Conservation (phyloP, 352 stramenopile species). For the Pythium brachiatum region DNA sequence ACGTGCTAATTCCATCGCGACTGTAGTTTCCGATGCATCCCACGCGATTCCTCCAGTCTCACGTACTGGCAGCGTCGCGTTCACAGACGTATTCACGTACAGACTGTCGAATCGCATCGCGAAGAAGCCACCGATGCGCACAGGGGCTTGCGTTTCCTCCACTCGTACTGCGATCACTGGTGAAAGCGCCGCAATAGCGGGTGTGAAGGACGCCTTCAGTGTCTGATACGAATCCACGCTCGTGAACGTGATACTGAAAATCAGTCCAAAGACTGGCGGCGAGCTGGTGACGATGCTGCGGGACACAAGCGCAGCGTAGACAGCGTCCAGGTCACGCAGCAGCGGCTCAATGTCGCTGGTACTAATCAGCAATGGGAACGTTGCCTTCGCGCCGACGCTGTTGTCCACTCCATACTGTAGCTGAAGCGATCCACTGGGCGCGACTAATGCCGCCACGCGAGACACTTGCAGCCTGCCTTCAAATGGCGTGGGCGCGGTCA, state of each 20-base stretch:
- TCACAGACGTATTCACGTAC: slow-evolving; percentile 31
- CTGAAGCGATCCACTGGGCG: slow-evolving; percentile 35
- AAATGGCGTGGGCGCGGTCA: slow-evolving; percentile 31
- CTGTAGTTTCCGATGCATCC: slow-evolving; percentile 36
- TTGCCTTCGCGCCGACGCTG: neutral
- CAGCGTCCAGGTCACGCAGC: slow-evolving; percentile 29
- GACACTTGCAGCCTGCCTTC: slow-evolving; percentile 36
- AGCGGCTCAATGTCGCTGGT: slow-evolving; percentile 31
- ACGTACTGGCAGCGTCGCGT: slow-evolving; percentile 29
- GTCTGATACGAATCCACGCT: slow-evolving; percentile 44
- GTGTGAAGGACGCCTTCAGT: slow-evolving; percentile 27
- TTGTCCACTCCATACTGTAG: slow-evolving; percentile 45
- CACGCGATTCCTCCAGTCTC: slow-evolving; percentile 40
- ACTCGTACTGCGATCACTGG: slow-evolving; percentile 19
- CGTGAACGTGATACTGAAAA: slow-evolving; percentile 52
- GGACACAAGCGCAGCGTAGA: slow-evolving; percentile 36
- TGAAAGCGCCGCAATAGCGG: slow-evolving; percentile 7
- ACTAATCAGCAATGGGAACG: slow-evolving; percentile 23
- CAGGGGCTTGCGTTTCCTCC: slow-evolving; percentile 34
- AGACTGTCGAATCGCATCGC: slow-evolving; percentile 41
- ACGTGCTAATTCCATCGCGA: slow-evolving; percentile 34
- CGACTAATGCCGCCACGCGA: slow-evolving; percentile 11
- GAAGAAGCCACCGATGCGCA: slow-evolving; percentile 49
- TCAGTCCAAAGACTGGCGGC: slow-evolving; percentile 32
- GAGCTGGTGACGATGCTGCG: slow-evolving; percentile 18